phyloP scores from a whole-genome alignment of 495 filamentous ascomycete genomes.

The Neurospora sublineolata region DNA sequence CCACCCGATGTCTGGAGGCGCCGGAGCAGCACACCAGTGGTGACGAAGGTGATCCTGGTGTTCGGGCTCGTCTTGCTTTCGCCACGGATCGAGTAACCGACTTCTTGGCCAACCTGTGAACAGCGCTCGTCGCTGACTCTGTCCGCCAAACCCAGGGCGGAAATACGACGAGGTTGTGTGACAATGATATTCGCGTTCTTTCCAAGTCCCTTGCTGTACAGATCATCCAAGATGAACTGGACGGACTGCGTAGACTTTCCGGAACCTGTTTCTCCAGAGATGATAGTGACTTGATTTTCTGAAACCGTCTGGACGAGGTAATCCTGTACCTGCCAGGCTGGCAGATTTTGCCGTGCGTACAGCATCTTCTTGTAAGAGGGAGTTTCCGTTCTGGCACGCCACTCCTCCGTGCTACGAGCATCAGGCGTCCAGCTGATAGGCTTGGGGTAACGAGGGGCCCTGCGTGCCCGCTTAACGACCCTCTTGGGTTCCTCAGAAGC shows the following conservation, averaged over 20 bases:
- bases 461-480: constrained; percentile 14
- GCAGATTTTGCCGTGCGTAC: constrained; percentile 54
- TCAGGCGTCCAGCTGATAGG: constrained; percentile 37
- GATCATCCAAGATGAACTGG: constrained; percentile 87
- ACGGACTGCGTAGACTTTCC: constrained; percentile 96
- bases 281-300: constrained; percentile 77
- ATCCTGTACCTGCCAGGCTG: constrained; percentile 77
- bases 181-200: constrained; percentile 82
- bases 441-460: constrained; percentile 38
- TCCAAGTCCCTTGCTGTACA: constrained; percentile 68
- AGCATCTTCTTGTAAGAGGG: constrained; percentile 61
- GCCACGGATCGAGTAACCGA: constrained; percentile 90
- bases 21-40: constrained; percentile 88
- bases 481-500: constrained; percentile 36
- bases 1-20: constrained; percentile 80
- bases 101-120: constrained; percentile 67
- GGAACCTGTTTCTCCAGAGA: constrained; percentile 91
- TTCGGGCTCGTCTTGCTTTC: constrained; percentile 55
- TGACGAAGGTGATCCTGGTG: constrained; percentile 92
- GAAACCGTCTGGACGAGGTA: constrained; percentile 62
- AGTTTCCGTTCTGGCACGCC: constrained; percentile 33
- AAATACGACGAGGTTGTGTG: constrained; percentile 90
- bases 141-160: constrained; percentile 85
- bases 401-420: constrained; percentile 32
- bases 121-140: constrained; percentile 89